phyloP scores from a whole-genome alignment of 2,329 filamentous ascomycete genomes.

The Aspergillus ochraceus region DNA sequence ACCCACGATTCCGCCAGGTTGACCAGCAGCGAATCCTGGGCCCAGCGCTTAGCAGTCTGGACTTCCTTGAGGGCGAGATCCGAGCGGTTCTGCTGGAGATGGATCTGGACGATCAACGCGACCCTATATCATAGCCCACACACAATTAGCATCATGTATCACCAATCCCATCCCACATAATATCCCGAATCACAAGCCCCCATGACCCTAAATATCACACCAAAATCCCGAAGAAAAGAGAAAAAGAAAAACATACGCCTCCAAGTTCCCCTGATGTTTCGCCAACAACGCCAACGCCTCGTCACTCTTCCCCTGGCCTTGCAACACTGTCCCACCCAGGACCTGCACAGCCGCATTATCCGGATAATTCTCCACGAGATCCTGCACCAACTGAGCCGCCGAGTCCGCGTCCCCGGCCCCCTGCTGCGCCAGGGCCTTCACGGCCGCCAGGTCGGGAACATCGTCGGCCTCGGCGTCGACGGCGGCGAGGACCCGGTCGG shows the following conservation, averaged over 20 bases:
- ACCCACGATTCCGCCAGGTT: slow-evolving; percentile 97
- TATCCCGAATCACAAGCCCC: not conserved
- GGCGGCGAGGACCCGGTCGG: slow-evolving; percentile 69
- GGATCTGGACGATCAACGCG: slow-evolving; percentile 85
- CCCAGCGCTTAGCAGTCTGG: slow-evolving; percentile 81
- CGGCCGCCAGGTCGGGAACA: slow-evolving; percentile 72
- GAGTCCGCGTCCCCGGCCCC: slow-evolving; percentile 59
- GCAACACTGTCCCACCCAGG: slow-evolving; percentile 76
- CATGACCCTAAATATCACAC: not conserved
- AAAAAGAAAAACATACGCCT: slow-evolving; percentile 60
- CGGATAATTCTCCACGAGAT: slow-evolving; percentile 63
- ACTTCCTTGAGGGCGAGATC: slow-evolving; percentile 92
- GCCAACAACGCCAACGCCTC: slow-evolving; percentile 77
- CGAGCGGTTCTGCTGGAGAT: slow-evolving; percentile 85
- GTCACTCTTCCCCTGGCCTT: slow-evolving; percentile 77
- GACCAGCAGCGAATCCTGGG: slow-evolving; percentile 88
- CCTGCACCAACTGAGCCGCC: slow-evolving; percentile 64
- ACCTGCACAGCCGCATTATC: slow-evolving; percentile 83
- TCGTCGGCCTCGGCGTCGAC: slow-evolving; percentile 60
- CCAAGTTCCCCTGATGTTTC: slow-evolving; percentile 78
- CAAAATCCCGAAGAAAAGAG: not conserved
- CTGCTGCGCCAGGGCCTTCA: slow-evolving; percentile 72
- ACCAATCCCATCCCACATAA: not conserved
- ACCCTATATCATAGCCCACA: slow-evolving; percentile 52
- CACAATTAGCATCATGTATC: not conserved